These are phyloP conservation scores for Xylariaceae sp. DNA, from an alignment of 2,329 filamentous ascomycete species.

Conservation along the genomic window DNA sequence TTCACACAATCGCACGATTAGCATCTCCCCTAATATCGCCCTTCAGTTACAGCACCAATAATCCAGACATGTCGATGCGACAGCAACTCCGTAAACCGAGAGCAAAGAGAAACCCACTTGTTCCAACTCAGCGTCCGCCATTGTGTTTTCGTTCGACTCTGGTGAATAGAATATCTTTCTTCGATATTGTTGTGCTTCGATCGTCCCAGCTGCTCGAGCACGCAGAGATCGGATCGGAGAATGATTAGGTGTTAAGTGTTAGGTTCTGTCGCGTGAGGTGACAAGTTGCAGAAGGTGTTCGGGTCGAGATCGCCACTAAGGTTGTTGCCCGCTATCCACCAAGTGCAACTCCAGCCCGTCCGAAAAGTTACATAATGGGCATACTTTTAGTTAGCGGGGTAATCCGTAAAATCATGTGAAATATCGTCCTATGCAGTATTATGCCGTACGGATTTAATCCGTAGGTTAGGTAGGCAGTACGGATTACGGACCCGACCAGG, in stretches of 20 bases:
- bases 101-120: conserved; percentile 25
- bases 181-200: not conserved
- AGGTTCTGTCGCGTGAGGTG: not conserved
- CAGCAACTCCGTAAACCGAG: not conserved
- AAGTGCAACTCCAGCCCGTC: no score
- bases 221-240: not conserved
- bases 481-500: no score
- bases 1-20: not conserved
- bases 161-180: not conserved
- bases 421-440: no score
- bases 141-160: conserved; percentile 12
- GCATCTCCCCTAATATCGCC: not conserved
- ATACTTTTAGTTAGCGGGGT: no score
- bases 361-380: no score
- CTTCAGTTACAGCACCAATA: no score
- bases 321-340: no score
- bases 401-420: no score
- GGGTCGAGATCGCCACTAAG: not conserved
- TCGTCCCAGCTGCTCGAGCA: not conserved
- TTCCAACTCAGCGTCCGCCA: conserved; percentile 39
- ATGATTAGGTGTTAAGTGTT: not conserved
- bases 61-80: no score
- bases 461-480: no score
- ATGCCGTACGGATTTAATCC: no score
- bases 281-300: not conserved